A percentile compares a stretch with the other conserved stretches of the same genome.
These are phyloP conservation scores for Pseudocercospora cruenta DNA, from an alignment of 2,329 filamentous ascomycete species.

Conservation along the genomic window DNA sequence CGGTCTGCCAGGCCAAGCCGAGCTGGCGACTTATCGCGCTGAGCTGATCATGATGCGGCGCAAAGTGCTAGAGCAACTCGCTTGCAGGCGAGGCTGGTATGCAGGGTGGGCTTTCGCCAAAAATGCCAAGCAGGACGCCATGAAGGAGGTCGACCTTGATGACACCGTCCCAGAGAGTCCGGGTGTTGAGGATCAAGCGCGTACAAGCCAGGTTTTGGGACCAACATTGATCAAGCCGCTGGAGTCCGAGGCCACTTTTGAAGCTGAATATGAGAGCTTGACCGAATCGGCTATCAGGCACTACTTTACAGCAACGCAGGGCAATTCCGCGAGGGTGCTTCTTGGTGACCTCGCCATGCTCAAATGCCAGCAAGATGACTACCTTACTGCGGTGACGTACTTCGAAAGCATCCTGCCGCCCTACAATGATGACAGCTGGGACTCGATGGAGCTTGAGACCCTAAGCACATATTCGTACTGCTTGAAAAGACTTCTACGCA, in stretches of 20 bases:
- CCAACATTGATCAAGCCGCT: slow-evolving; percentile 39
- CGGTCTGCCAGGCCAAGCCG: slow-evolving; percentile 63
- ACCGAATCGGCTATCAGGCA: slow-evolving; percentile 83
- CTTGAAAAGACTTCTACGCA: slow-evolving; percentile 73
- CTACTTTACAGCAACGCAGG: slow-evolving; percentile 77
- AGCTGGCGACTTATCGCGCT: slow-evolving; percentile 79
- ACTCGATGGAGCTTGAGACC: slow-evolving; percentile 77
- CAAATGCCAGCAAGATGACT: slow-evolving; percentile 72
- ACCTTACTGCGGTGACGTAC: slow-evolving; percentile 71
- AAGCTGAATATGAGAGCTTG: slow-evolving; percentile 59
- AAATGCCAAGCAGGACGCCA: slow-evolving; percentile 27
- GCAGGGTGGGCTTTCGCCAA: slow-evolving; percentile 66
- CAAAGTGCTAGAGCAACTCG: slow-evolving; percentile 75
- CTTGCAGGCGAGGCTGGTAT: slow-evolving; percentile 72
- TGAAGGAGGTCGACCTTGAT: slow-evolving; percentile 46
- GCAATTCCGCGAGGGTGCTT: slow-evolving; percentile 74
- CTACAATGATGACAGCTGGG: slow-evolving; percentile 79
- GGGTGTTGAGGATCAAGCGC: slow-evolving; percentile 5
- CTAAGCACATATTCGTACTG: slow-evolving; percentile 84
- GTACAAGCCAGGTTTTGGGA: slow-evolving; percentile 17
- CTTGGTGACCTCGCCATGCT: slow-evolving; percentile 85
- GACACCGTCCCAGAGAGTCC: slow-evolving; percentile 21
- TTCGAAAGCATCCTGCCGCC: slow-evolving; percentile 79
- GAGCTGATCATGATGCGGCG: slow-evolving; percentile 81
- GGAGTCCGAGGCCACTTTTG: slow-evolving; percentile 44